Base-by-base conservation (phyloP, 495 filamentous ascomycete species). In the Halenospora varia region DNA sequence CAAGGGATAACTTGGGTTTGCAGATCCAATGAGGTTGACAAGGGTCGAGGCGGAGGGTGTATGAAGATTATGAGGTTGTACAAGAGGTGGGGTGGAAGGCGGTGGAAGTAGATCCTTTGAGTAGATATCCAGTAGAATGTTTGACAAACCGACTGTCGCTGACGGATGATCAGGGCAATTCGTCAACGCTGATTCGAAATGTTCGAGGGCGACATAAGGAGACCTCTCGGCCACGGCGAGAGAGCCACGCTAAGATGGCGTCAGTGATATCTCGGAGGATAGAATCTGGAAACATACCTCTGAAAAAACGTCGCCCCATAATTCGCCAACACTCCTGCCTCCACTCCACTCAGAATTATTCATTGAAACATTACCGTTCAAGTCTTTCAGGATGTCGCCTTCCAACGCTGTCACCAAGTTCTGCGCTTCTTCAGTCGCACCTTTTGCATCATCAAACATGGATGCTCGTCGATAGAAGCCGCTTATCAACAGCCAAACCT, bases 401-500 rank as follows among this genome's bases (percentile, higher is more conserved):
- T 87, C 82, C 47, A 88, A 65, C 2, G 53, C 57, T 56, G 79
- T 73, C 3, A 86, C 81, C 19, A 93, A 77, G 60, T 83, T 88
- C 35, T 74, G 70, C n/a, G 93, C 94, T 72, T 97, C 94, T 25
- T 83, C 78, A 42, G 90, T 83, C 1, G 94, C 90, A 48, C 84
- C 87, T 41, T 79, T 77, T 1, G 89, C 87, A 67, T 97, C 92
- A 1, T 88, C 83, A 41, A 82, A 81, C 68, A 92, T 82, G 1
- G 77, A 83, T 10, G 92, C 90, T 46, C 90, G 82, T 22, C 92
- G 83, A 64, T 98, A 97, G 52, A 97, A 82, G 0, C 86, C 86
- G 2, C 89, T 85, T 48, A 96, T 92, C 57, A 91, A 85, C 11
- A 96, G 78, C 94, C 94, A 98, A 20, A 96, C 83, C 53, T 83